phyloP scores from a whole-genome alignment of 2,329 filamentous ascomycete genomes.

The Coniochaeta ligniaria region DNA sequence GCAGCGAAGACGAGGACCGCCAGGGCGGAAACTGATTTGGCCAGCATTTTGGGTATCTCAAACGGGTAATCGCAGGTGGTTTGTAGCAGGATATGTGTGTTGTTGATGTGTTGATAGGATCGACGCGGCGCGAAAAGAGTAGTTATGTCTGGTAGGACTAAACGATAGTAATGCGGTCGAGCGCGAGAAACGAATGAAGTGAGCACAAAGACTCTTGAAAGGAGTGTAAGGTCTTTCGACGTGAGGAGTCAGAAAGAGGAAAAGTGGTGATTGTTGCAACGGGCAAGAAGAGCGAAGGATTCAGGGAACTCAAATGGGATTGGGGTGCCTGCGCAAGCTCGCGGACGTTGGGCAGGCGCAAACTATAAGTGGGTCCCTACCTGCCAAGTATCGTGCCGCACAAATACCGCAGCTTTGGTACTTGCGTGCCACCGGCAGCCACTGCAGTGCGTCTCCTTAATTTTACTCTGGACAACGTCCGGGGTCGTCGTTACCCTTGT shows the following conservation, averaged over 20 bases:
- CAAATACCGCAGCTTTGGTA: neutral
- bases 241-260: constrained; percentile 1
- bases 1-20: constrained; percentile 33
- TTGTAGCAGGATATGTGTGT: neutral
- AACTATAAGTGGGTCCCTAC: neutral
- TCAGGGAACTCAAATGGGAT: neutral
- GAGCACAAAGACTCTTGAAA: neutral
- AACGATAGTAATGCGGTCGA: neutral
- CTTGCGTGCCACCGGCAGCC: neutral
- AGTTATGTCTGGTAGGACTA: neutral
- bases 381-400: neutral
- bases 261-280: neutral
- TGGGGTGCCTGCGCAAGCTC: neutral
- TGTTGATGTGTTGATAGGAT: neutral
- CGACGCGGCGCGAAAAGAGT: neutral
- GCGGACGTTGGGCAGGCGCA: constrained; percentile 1
- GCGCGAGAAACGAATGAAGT: neutral
- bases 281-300: neutral
- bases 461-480: neutral
- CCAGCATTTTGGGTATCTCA: constrained; percentile 26
- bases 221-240: constrained; percentile 1
- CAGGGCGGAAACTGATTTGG: constrained; percentile 33
- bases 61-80: neutral
- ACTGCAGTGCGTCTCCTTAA: neutral
- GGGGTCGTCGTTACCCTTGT: neutral